Evolutionary conservation across 441 rosid species (phyloP).

Genomic region (Caryocar brasiliense): DNA sequence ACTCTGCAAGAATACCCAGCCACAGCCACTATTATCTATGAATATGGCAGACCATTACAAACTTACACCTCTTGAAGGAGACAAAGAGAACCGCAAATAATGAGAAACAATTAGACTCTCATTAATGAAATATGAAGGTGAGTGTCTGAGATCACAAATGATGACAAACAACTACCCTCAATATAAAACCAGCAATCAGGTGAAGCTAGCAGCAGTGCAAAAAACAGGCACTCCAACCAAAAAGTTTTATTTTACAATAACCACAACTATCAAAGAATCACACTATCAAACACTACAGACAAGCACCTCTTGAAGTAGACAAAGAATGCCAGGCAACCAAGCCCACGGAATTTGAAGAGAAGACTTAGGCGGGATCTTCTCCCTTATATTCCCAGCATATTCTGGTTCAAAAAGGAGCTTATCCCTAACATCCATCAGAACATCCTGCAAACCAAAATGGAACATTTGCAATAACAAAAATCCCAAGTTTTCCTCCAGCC

Average conservation of each 20-base stretch:
- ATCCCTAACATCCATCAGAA: constrained; percentile 82
- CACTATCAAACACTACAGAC: neutral
- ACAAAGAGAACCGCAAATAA: no score
- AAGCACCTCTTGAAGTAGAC: constrained; percentile 88
- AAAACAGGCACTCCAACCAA: neutral
- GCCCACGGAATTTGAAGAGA: constrained; percentile 69
- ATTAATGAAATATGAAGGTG: no score
- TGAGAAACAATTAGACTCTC: no score
- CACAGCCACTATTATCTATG: no score
- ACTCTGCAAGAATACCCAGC: no score
- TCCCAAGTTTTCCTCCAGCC: neutral
- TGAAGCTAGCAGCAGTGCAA: neutral
- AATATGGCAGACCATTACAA: no score
- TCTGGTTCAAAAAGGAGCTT: constrained; percentile 92
- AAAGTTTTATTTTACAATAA: neutral
- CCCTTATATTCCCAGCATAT: constrained; percentile 77
- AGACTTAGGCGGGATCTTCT: constrained; percentile 62
- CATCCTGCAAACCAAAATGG: constrained; percentile 38
- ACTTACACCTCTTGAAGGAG: no score
- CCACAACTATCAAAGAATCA: neutral
- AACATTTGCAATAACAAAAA: neutral
- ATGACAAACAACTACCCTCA: no score
- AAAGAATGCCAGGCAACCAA: constrained; percentile 87
- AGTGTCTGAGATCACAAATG: no score
- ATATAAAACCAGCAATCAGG: neutral